Percentiles rank a stretch among this genome's conserved stretches.
Conservation (phyloP, 2,329 filamentous ascomycete genomes). For the Talaromyces pinophilus region DNA sequence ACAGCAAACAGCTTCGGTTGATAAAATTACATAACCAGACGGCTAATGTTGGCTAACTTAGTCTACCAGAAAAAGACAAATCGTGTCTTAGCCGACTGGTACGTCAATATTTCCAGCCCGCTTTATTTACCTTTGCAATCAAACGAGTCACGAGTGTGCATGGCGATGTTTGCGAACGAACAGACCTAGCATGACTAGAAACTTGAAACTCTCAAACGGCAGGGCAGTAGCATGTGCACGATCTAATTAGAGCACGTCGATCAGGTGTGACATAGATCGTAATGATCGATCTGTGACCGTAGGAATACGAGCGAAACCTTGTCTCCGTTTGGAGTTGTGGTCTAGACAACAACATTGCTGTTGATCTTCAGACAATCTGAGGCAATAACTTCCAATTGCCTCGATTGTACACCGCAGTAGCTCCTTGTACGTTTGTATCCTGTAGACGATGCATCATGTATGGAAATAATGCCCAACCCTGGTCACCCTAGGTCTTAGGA, state of each 20-base stretch:
- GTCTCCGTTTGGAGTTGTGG: not conserved
- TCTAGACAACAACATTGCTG: constrained; percentile 2
- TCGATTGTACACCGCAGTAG: not conserved
- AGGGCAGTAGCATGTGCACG: not conserved
- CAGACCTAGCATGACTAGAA: not conserved
- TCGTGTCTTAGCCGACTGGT: constrained; percentile 11
- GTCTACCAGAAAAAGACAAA: constrained; percentile 10
- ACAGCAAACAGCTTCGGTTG: constrained; percentile 1
- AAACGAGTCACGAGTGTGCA: not conserved
- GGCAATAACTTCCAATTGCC: not conserved
- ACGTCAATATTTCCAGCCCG: constrained; percentile 1
- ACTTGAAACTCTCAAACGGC: not conserved
- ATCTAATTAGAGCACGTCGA: not conserved
- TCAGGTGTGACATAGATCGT: constrained; percentile 8
- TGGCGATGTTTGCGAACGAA: not conserved
- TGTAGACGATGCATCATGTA: not conserved
- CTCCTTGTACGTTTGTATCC: constrained; percentile 8
- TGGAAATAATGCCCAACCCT: constrained; percentile 5
- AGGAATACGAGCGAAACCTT: not conserved
- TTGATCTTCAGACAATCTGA: not conserved
- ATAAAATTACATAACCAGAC: constrained; percentile 14
- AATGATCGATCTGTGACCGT: constrained; percentile 3
- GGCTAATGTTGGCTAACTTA: constrained; percentile 8
- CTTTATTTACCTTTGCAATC: constrained; percentile 3
- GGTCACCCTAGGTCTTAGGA: constrained; percentile 14